Evolutionary conservation across 805 yeast species (phyloP).

Genomic region (Lachancea lanzarotensis): DNA sequence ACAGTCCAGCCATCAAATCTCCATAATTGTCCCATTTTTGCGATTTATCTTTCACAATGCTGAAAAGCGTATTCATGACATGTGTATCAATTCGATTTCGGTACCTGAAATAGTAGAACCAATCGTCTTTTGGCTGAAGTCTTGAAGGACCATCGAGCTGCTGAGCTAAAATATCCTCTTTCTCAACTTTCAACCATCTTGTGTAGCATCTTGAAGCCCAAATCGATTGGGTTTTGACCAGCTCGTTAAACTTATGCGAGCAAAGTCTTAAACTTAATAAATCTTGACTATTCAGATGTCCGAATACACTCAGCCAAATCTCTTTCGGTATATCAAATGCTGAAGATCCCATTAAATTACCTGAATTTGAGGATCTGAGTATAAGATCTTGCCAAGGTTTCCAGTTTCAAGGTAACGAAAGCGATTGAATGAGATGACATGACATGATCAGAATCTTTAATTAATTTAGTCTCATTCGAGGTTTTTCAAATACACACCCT

Average conservation of each 20-base stretch:
- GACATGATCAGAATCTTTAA: too few species aligned
- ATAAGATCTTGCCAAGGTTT: neutral
- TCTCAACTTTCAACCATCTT: slow-evolving; percentile 14
- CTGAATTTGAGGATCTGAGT: neutral
- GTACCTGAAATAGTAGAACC: slow-evolving; percentile 11
- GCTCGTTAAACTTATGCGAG: slow-evolving; percentile 9
- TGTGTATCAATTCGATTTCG: slow-evolving; percentile 12
- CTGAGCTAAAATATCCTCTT: slow-evolving; percentile 5
- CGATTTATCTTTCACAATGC: slow-evolving; percentile 1
- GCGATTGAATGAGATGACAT: too few species aligned
- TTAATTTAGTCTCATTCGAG: too few species aligned
- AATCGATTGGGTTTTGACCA: slow-evolving; percentile 8
- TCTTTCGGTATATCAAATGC: slow-evolving; percentile 13
- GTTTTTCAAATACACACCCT: too few species aligned
- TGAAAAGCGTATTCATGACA: slow-evolving; percentile 1
- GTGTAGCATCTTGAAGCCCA: slow-evolving; percentile 16
- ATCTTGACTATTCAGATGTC: slow-evolving; percentile 10
- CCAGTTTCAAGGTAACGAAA: neutral
- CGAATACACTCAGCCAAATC: slow-evolving; percentile 15
- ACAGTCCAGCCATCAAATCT: neutral
- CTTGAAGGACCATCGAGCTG: neutral
- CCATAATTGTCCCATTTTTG: slow-evolving; percentile 3
- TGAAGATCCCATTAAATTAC: neutral
- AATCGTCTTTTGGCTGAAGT: slow-evolving; percentile 4
- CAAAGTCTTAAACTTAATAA: slow-evolving; percentile 12